Evolutionary conservation across 2,329 filamentous ascomycete genomes (phyloP), one percentile per base, ranked within the genome.

Genomic region (Fusarium zealandicum): DNA sequence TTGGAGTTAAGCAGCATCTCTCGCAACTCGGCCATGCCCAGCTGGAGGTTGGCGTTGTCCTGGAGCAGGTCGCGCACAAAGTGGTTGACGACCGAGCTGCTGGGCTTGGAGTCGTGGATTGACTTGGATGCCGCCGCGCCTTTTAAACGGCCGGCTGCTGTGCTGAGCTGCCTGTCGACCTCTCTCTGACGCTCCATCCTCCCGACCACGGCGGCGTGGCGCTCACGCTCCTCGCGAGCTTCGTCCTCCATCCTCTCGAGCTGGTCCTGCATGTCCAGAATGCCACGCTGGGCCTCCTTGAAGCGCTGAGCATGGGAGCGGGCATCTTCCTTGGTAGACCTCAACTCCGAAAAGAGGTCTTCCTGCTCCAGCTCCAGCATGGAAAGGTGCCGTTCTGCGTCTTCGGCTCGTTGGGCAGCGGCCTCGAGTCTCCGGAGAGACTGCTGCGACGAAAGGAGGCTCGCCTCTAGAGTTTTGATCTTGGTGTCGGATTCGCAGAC

Each of bases 51-150:
- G 9, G 93, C 92, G 69, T 99, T 99, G 72, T 99, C 95, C 68
- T 96, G 89, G 14, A 99, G 79, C 50, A 99, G 90, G 71, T 98
- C 95, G 64, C 93, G 92, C 50, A 99, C 95, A 66, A 99, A 98
- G 69, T 96, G 91, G 16, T 91, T 93, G n/a, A 98, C 91, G 31
- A 96, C 91, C 52, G 80, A 87, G 57, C 80, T 85, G 9, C 84
- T 81, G 50, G 77, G 78, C 62, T 83, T 83, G 25, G 83, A 80
- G 4, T 82, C 80, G 4, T 81, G 81, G 33, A 90, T 76, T 3
- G 86, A 85, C 62, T 86, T 88, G 22, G 82, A 81, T 1, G 89
- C 90, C 3, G 92, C 92, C 11, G 90, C 89, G 9, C 90, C 89
- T 73, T 93, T 95, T 46, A 96, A 80, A 48, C 92, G 83, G 27